These are phyloP conservation scores for Medicago truncatula DNA, from an alignment of 306 rosid species.

Conservation along the genomic window MtrunA17r5.0-ANR NC_053045.1:56185001-56185500, in stretches of 20 bases:
- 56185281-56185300: conserved; percentile 65
- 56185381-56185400: background rate
- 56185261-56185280: conserved; percentile 79
- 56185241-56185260: background rate
- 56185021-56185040: conserved; percentile 73
- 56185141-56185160: conserved; percentile 81
- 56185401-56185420: background rate
- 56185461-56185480: background rate
- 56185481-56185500: background rate
- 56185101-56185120: conserved; percentile 71
- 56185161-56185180: conserved; percentile 28
- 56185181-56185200: background rate
- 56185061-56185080: conserved; percentile 79
- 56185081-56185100: conserved; percentile 78
- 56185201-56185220: background rate
- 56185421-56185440: background rate
- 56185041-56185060: conserved; percentile 73
- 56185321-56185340: conserved; percentile 64
- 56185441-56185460: background rate
- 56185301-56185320: conserved; percentile 76
- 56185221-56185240: background rate
- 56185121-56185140: conserved; percentile 47
- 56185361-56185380: background rate
- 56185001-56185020: conserved; percentile 54
- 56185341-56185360: background rate